A percentile compares a stretch with the other conserved stretches of the same genome.
phyloP scores from a whole-genome alignment of 768 basidiomycete species.

The Fistulinella prunicolor region DNA sequence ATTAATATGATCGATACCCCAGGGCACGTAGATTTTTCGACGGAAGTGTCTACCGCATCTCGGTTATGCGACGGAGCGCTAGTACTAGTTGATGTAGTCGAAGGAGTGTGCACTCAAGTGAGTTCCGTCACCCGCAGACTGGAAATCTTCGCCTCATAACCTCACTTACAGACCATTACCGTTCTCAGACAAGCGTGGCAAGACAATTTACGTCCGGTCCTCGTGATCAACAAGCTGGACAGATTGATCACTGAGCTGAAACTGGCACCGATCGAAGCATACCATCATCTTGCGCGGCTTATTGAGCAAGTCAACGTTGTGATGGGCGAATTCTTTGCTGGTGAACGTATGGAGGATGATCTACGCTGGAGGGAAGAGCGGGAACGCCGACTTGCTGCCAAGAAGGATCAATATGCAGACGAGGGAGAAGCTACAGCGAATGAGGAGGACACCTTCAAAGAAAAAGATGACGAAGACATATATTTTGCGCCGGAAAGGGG shows the following conservation, averaged over 20 bases:
- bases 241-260: slow-evolving; percentile 92
- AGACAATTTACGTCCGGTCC: slow-evolving; percentile 82
- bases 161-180: slow-evolving; percentile 76
- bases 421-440: slow-evolving; percentile 60
- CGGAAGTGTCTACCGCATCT: slow-evolving; percentile 93
- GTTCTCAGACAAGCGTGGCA: slow-evolving; percentile 94
- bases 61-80: slow-evolving; percentile 93
- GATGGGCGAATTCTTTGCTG: slow-evolving; percentile 94
- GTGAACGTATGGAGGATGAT: slow-evolving; percentile 96
- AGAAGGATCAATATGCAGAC: slow-evolving; percentile 68
- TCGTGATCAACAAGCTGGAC: slow-evolving; percentile 97
- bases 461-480: slow-evolving; percentile 96
- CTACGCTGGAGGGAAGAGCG: slow-evolving; percentile 90
- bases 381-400: slow-evolving; percentile 72
- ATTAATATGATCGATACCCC: slow-evolving; percentile 98
- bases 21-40: slow-evolving; percentile 98
- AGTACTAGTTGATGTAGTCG: slow-evolving; percentile 93
- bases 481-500: slow-evolving; percentile 96
- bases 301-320: slow-evolving; percentile 98
- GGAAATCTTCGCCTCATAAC: background rate
- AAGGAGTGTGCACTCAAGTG: slow-evolving; percentile 98
- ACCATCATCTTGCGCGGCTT: slow-evolving; percentile 88
- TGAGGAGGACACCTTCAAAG: slow-evolving; percentile 72
- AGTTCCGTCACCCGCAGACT: slow-evolving; percentile 20
- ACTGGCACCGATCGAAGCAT: slow-evolving; percentile 86